Evolutionary conservation across 768 basidiomycete genomes (phyloP).

Genomic region (Galerina sulciceps): DNA sequence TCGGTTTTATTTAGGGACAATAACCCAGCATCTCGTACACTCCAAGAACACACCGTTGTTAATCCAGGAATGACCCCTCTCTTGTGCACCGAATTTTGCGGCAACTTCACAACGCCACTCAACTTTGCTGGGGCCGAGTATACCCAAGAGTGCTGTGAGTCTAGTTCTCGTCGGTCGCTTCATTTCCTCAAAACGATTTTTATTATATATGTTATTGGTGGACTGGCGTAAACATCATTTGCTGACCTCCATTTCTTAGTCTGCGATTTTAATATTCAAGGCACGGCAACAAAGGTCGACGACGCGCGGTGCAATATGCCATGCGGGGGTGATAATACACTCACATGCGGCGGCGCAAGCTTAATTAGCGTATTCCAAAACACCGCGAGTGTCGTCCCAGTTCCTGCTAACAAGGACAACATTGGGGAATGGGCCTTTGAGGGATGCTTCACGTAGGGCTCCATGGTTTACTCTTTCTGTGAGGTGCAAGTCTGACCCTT

Average conservation of each 20-base stretch:
- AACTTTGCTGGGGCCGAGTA: conserved; percentile 26
- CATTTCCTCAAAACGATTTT: no score
- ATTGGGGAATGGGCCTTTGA: conserved; percentile 16
- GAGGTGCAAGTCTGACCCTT: not conserved
- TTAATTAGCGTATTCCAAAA: conserved; percentile 20
- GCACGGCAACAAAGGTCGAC: conserved; percentile 17
- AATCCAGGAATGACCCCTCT: conserved; percentile 23
- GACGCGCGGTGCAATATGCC: conserved; percentile 17
- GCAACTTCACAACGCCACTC: conserved; percentile 14
- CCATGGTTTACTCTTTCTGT: no score
- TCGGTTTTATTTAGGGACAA: conserved; percentile 14
- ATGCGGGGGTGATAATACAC: conserved; percentile 18
- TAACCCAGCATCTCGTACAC: conserved; percentile 16
- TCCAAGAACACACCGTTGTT: conserved; percentile 16
- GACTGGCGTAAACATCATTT: not conserved
- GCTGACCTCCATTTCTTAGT: conserved; percentile 7
- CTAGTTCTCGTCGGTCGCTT: no score
- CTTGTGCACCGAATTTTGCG: conserved; percentile 24
- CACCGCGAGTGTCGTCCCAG: conserved; percentile 9
- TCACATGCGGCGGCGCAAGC: conserved; percentile 19
- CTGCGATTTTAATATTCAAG: conserved; percentile 25
- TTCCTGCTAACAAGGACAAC: conserved; percentile 16
- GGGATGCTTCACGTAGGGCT: conserved; percentile 18
- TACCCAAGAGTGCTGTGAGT: conserved; percentile 21
- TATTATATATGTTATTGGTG: not conserved